Base-by-base conservation (phyloP, 2,329 filamentous ascomycete genomes). In the Neofusicoccum parvum region DNA sequence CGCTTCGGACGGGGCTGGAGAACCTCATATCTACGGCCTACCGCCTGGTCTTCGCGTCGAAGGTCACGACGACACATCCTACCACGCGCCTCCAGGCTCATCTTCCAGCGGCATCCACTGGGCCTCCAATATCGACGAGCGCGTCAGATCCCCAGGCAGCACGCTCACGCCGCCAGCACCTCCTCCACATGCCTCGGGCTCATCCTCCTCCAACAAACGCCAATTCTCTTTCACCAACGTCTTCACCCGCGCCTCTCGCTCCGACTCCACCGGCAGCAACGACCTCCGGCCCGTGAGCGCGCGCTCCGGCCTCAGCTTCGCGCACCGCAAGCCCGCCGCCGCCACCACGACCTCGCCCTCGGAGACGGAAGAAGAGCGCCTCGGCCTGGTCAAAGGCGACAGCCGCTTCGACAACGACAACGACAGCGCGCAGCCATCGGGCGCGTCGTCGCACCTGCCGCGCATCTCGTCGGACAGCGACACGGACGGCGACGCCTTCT, bases 151-250 rank as follows among this genome's bases (percentile, higher is more conserved):
- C 66, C 79, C 77, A 67, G 78, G 74, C 70, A 78, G 39, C 20
- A 80, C 78, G 59, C 77, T 84, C 12, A 80, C 78, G 3, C 83
- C 87, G 1, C 89, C 89, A 0, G 76, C 73, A 65, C 76, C 86
- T 3, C 88, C 89, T 1, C 88, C 88, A 4, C 87, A 82, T 65
- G 68, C 75, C 70, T 68, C 78, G 70, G 68, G 78, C 64, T 43
- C 67, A 67, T n/a, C 64, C 69, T 3, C 72, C 72, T 68, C 76
- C 70, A 68, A 77, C 69, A 87, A 90, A 11, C 86, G 94, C 67
- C 92, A 97, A 74, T 99, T 98, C 79, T 96, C 92, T 17, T 98
- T 98, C 82, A 90, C 94, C 69, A 92, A 91, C 69, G 88, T 97
- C 62, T 95, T 97, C 77, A n/a, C 36, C 32, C 56, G 23, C 56